A percentile compares a stretch with the other conserved stretches of the same genome.
These are phyloP conservation scores for Cystofilobasidium ferigula DNA, from an alignment of 768 basidiomycete genomes.

Conservation along the genomic window DNA sequence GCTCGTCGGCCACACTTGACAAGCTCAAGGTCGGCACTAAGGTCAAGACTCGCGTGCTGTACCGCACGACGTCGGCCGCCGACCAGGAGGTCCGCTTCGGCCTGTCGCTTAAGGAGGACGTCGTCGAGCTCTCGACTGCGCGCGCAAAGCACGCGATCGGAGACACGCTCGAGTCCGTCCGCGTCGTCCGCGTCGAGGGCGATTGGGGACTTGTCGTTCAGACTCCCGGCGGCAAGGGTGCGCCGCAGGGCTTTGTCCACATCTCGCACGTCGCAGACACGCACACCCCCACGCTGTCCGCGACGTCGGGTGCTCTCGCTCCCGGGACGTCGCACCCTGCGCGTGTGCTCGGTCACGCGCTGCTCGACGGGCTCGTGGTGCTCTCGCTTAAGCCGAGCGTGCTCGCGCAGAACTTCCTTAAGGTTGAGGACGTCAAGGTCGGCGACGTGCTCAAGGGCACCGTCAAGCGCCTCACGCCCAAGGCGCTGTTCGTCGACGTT, in stretches of 20 bases:
- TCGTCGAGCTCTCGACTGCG: constrained; percentile 45
- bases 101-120: constrained; percentile 51
- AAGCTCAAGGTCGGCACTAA: constrained; percentile 43
- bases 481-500: constrained; percentile 71
- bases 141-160: constrained; percentile 59
- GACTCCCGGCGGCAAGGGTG: constrained; percentile 46
- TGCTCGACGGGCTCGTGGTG: constrained; percentile 76
- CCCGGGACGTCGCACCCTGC: constrained; percentile 66
- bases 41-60: constrained; percentile 73
- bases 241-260: constrained; percentile 43
- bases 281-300: constrained; percentile 64
- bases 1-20: neutral
- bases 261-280: constrained; percentile 91
- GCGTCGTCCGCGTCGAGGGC: constrained; percentile 59
- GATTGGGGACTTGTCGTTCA: constrained; percentile 72
- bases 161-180: constrained; percentile 56
- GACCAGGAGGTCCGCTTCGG: constrained; percentile 55
- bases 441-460: constrained; percentile 72
- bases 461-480: constrained; percentile 70
- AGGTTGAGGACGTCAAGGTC: constrained; percentile 66
- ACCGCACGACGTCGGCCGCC: constrained; percentile 45
- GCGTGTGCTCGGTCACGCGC: constrained; percentile 73
- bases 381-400: constrained; percentile 74
- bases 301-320: constrained; percentile 66
- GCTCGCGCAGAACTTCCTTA: constrained; percentile 74